Evolutionary conservation across 495 filamentous ascomycete genomes (phyloP).

Genomic region (Trichoderma parareesei): DNA sequence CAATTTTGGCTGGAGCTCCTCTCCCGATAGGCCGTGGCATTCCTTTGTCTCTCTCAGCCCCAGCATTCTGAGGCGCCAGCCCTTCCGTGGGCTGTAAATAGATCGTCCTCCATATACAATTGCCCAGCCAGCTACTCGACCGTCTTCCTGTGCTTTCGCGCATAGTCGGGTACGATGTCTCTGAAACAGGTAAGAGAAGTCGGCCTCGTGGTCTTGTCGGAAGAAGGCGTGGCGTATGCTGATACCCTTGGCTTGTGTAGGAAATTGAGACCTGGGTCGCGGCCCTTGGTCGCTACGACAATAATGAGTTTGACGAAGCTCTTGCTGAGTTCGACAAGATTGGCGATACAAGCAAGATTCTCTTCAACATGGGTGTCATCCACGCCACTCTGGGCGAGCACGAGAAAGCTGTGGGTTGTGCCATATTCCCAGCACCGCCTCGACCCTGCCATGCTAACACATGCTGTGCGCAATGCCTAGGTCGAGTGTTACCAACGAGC

Average conservation of each 20-base stretch:
- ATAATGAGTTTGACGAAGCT: constrained; percentile 88
- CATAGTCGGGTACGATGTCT: constrained; percentile 46
- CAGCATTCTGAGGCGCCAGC: neutral
- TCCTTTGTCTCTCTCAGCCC: neutral
- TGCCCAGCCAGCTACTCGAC: neutral
- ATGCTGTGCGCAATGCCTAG: constrained; percentile 35
- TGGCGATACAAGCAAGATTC: constrained; percentile 93
- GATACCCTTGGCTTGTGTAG: constrained; percentile 33
- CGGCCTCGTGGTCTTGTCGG: neutral
- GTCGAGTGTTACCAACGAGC: constrained; percentile 92
- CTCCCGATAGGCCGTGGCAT: neutral
- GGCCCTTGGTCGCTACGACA: constrained; percentile 86
- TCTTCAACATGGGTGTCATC: constrained; percentile 98
- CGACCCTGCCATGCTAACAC: neutral
- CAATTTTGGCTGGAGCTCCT: neutral
- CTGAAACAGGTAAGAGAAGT: constrained; percentile 58
- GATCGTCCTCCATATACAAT: neutral
- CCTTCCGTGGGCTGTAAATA: neutral
- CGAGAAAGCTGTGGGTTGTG: constrained; percentile 78
- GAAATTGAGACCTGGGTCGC: constrained; percentile 99
- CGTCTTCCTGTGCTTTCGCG: neutral
- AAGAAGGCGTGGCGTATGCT: neutral
- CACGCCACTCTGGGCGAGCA: constrained; percentile 97
- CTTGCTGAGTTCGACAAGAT: constrained; percentile 78
- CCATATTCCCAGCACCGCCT: neutral